phyloP scores from a whole-genome alignment of 2,329 filamentous ascomycete species.

The Tetracladium maxilliforme region DNA sequence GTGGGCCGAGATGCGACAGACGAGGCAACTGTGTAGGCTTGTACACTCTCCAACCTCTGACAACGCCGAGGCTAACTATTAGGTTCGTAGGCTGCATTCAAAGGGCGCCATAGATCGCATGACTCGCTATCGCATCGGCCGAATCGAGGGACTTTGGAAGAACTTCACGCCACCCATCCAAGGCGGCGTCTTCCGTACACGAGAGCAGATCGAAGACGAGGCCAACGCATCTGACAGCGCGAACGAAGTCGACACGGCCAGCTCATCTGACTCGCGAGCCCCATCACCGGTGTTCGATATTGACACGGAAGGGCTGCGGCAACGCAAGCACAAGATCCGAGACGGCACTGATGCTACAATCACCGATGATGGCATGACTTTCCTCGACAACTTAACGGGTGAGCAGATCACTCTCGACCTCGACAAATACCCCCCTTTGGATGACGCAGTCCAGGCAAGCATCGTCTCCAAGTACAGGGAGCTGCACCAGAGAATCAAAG shows the following conservation, averaged over 20 bases:
- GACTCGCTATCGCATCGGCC: slow-evolving; percentile 71
- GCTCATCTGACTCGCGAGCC: slow-evolving; percentile 12
- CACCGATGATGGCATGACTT: slow-evolving; percentile 40
- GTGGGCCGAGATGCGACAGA: slow-evolving; percentile 87
- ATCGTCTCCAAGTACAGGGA: slow-evolving; percentile 74
- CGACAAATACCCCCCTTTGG: slow-evolving; percentile 67
- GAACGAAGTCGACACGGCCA: background rate
- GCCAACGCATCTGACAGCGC: slow-evolving; percentile 10
- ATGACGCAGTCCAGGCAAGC: slow-evolving; percentile 55
- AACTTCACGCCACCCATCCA: slow-evolving; percentile 91
- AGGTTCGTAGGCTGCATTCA: slow-evolving; percentile 58
- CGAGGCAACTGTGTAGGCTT: slow-evolving; percentile 72
- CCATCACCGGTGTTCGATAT: slow-evolving; percentile 16
- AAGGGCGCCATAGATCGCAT: slow-evolving; percentile 60
- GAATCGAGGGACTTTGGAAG: slow-evolving; percentile 64
- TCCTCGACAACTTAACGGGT: slow-evolving; percentile 59
- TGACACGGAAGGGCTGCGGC: slow-evolving; percentile 2
- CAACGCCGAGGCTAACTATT: slow-evolving; percentile 2
- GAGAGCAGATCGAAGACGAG: slow-evolving; percentile 18
- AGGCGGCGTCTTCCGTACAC: slow-evolving; percentile 58
- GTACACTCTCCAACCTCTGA: slow-evolving; percentile 5
- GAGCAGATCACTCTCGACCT: slow-evolving; percentile 64
- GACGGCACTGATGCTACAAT: slow-evolving; percentile 12
- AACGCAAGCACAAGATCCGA: slow-evolving; percentile 6
- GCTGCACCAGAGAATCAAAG: slow-evolving; percentile 55